These are phyloP conservation scores for Trichoderma sp. DNA, from an alignment of 2,329 filamentous ascomycete genomes.

Conservation along the genomic window DNA sequence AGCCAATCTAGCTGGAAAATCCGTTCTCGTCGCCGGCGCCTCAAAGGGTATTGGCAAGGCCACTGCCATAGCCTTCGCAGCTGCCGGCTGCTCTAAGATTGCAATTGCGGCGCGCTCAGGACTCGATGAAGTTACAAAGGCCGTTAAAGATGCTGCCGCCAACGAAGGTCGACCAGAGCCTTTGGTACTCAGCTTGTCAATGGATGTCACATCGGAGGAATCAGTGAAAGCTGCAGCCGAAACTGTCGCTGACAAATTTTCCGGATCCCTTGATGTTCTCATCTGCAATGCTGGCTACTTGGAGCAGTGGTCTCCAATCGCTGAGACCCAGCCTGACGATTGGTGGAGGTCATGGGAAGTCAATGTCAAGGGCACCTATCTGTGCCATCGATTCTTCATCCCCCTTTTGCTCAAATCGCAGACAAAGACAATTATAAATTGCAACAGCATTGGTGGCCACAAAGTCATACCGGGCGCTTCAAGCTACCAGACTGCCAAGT, in stretches of 20 bases:
- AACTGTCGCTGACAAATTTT: conserved; percentile 31
- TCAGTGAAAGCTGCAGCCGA: conserved; percentile 42
- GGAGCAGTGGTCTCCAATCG: conserved; percentile 41
- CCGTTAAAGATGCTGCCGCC: conserved; percentile 42
- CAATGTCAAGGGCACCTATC: conserved; percentile 52
- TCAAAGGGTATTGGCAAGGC: conserved; percentile 58
- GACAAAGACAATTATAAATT: conserved; percentile 17
- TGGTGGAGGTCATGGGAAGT: conserved; percentile 47
- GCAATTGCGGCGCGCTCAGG: conserved; percentile 57
- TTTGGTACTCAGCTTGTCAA: conserved; percentile 45
- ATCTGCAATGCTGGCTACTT: conserved; percentile 52
- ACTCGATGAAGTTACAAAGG: conserved; percentile 43
- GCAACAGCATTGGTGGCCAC: conserved; percentile 7
- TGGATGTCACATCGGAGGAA: conserved; percentile 45
- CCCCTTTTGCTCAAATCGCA: conserved; percentile 38
- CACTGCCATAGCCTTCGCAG: conserved; percentile 59
- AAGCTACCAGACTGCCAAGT: conserved; percentile 53
- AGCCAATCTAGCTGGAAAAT: conserved; percentile 44
- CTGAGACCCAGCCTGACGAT: conserved; percentile 46
- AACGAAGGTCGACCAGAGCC: conserved; percentile 31
- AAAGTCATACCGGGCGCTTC: not conserved
- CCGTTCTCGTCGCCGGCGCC: conserved; percentile 58
- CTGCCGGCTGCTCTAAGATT: conserved; percentile 56
- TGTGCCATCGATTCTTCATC: conserved; percentile 52
- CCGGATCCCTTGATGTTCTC: conserved; percentile 47